Evolutionary conservation across 108 stramenopile species (phyloP), one percentile per base, ranked within the genome.

Genomic region (Hondaea fermentalgiana): DNA sequence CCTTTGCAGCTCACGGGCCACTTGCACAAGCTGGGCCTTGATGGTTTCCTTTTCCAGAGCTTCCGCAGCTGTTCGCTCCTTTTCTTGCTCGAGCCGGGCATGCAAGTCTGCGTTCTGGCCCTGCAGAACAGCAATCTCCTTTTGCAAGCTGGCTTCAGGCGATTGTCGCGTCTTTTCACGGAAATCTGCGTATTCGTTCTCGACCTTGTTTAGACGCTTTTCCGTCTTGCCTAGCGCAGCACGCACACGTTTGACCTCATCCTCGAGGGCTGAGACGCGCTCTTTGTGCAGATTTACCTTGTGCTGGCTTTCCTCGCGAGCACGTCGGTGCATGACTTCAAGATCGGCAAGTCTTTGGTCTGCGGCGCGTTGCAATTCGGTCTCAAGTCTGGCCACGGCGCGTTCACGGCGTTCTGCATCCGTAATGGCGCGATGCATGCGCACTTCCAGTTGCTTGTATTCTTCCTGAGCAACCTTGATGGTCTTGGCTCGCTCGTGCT

Each of bases 131-230:
- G 91, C 89, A 28, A 92, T 72, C 53, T 92, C 91, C 60, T 91
- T 88, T 72, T 87, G 88, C 83, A 92, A 59, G 28, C 72, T 90
- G 47, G 90, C 92, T 69, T 92, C 92, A 1, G 92, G 90, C 3
- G 92, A 89, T 28, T 89, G 51, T 43, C 91, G 29, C 10, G 91
- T 89, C 47, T 89, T 72, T 55, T 89, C 87, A 21, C 92, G 44
- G 69, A 87, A 92, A 42, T 87, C 87, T 17, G 91, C 91, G 43
- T 88, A 72, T 14, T 92, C 92, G 23, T 89, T 69, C 51, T 92
- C 91, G 29, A 88, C 72, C 28, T 71, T 71, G 5, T 8, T 5
- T 0, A 45, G 19, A 5, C 35, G 10, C 4, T 88, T 29, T 29
- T 64, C 76, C 49, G 45, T 35, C 51, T 5, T 29, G 35, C 25